Conservation (phyloP, 73 alveolate genomes). For the Paramecium primaurelia region DNA sequence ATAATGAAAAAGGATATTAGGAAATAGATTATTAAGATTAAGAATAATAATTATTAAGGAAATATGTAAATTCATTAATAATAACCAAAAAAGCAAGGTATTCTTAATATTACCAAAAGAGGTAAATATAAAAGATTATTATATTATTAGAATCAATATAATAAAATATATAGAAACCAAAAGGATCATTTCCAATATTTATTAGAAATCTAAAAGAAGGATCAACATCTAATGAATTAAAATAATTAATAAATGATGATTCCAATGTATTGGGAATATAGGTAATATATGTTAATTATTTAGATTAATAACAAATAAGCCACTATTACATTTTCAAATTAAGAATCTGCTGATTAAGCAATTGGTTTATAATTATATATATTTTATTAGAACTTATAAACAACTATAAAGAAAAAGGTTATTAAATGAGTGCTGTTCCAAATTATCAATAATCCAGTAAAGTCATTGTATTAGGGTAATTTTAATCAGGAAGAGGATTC, state of each 20-base stretch:
- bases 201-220: neutral
- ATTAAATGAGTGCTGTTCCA: conserved; percentile 5
- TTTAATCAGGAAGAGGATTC: neutral
- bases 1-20: neutral
- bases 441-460: neutral
- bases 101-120: neutral
- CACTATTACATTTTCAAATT: neutral
- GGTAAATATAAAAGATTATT: neutral
- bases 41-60: neutral
- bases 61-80: neutral
- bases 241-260: neutral
- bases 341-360: conserved; percentile 21
- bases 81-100: neutral
- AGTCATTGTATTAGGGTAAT: neutral
- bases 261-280: neutral
- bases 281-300: neutral
- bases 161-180: neutral
- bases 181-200: neutral
- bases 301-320: neutral
- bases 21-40: neutral
- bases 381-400: neutral
- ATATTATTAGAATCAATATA: neutral
- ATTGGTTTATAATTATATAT: neutral
- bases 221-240: neutral
- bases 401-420: neutral